Conservation (phyloP, 2,329 filamentous ascomycete species). For the Cryoendolithus antarcticus region DNA sequence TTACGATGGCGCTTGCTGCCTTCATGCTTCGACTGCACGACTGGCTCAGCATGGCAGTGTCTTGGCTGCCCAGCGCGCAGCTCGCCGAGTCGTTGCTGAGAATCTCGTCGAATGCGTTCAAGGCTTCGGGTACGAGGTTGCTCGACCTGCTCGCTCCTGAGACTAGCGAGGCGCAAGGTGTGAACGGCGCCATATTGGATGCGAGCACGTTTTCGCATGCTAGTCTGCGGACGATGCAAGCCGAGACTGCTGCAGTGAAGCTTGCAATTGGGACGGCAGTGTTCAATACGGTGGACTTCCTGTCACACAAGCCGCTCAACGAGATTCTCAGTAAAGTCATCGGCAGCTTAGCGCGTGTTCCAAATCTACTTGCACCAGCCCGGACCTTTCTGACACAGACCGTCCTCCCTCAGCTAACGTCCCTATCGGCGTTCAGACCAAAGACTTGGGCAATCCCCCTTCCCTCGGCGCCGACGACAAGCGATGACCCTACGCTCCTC, state of each 20-base stretch:
- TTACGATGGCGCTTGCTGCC: slow-evolving; percentile 6
- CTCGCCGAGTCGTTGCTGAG: not conserved
- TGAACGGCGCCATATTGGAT: slow-evolving; percentile 16
- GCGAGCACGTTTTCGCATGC: slow-evolving; percentile 18
- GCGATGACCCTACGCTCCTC: slow-evolving; percentile 25
- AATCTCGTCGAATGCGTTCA: slow-evolving; percentile 10
- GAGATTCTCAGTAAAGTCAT: slow-evolving; percentile 8
- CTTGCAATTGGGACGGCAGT: slow-evolving; percentile 12
- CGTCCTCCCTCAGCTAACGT: slow-evolving; percentile 8
- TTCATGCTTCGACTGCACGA: not conserved
- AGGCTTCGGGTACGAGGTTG: slow-evolving; percentile 12
- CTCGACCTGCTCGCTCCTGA: slow-evolving; percentile 10
- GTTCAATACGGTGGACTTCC: slow-evolving; percentile 13
- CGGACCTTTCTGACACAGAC: slow-evolving; percentile 3
- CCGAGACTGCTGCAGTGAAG: slow-evolving; percentile 13
- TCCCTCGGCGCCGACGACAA: slow-evolving; percentile 2
- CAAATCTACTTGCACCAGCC: slow-evolving; percentile 3
- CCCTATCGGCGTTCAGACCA: slow-evolving; percentile 11
- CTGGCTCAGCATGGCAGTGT: not conserved
- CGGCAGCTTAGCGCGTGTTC: slow-evolving; percentile 5
- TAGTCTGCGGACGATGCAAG: slow-evolving; percentile 14
- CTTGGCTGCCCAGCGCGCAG: not conserved
- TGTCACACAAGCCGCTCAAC: slow-evolving; percentile 14
- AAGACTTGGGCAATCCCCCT: slow-evolving; percentile 14
- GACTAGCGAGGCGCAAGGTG: slow-evolving; percentile 7